Conservation (phyloP, 2,329 filamentous ascomycete species). For the Raffaelea albimanens region DNA sequence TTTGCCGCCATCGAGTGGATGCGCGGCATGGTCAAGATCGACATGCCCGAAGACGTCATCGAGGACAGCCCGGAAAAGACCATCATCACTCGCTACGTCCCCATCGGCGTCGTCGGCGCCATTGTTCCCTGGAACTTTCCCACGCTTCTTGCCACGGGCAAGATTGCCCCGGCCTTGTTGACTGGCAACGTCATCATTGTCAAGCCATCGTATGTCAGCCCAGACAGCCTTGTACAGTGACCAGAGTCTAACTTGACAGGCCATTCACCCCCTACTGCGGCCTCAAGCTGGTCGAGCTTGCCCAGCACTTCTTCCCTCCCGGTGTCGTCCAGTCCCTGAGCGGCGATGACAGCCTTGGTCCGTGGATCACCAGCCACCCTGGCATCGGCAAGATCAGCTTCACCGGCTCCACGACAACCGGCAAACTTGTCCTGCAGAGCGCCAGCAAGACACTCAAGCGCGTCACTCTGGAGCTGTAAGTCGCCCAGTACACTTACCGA, state of each 20-base stretch:
- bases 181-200: no score
- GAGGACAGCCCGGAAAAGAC: no score
- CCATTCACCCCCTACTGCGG: neutral
- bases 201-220: no score
- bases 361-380: slow-evolving; percentile 48
- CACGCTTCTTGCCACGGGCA: no score
- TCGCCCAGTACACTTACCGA: no score
- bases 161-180: no score
- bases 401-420: slow-evolving; percentile 51
- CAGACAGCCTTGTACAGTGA: no score
- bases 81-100: slow-evolving; percentile 35
- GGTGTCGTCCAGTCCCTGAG: slow-evolving; percentile 54
- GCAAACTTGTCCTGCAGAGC: slow-evolving; percentile 51
- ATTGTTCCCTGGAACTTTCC: slow-evolving; percentile 37
- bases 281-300: slow-evolving; percentile 53
- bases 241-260: no score
- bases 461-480: slow-evolving; percentile 45
- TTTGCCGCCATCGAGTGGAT: no score
- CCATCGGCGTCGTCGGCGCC: slow-evolving; percentile 40
- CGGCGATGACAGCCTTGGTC: slow-evolving; percentile 51
- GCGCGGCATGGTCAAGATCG: no score
- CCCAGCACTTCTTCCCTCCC: slow-evolving; percentile 46
- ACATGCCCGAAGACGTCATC: no score
- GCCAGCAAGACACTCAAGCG: slow-evolving; percentile 49
- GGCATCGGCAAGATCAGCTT: slow-evolving; percentile 54